Evolutionary conservation across 495 filamentous ascomycete species (phyloP).

Genomic region (Hypoxylon trugodes): DNA sequence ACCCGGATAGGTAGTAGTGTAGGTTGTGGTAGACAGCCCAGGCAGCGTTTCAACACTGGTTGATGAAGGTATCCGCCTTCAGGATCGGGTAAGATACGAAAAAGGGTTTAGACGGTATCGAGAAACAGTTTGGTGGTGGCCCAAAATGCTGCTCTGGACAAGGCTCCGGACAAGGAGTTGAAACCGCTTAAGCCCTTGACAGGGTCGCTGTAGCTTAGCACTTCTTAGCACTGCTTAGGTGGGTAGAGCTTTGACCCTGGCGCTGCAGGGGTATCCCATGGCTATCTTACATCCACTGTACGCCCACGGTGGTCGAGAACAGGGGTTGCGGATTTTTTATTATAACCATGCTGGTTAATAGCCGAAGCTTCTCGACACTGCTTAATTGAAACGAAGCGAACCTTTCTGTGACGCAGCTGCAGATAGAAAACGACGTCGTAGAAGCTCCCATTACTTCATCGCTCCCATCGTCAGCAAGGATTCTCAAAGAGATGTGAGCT

Average conservation of each 20-base stretch:
- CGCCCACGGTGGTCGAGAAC: slow-evolving; percentile 9
- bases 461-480: not conserved
- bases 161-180: slow-evolving; percentile 31
- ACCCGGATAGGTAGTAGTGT: not conserved
- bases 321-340: slow-evolving; percentile 12
- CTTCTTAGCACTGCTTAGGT: slow-evolving; percentile 7
- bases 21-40: not conserved
- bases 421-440: slow-evolving; percentile 6
- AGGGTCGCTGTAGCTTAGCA: not conserved
- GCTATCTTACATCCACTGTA: slow-evolving; percentile 7
- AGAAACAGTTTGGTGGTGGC: slow-evolving; percentile 27
- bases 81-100: slow-evolving; percentile 33
- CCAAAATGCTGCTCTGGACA: slow-evolving; percentile 35
- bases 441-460: not conserved
- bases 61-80: slow-evolving; percentile 33
- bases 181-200: slow-evolving; percentile 33
- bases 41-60: slow-evolving; percentile 34
- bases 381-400: slow-evolving; percentile 36
- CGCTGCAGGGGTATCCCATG: slow-evolving; percentile 21
- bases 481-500: not conserved
- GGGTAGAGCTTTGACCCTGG: slow-evolving; percentile 34
- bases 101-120: slow-evolving; percentile 37
- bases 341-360: slow-evolving; percentile 35
- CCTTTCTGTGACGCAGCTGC: slow-evolving; percentile 27
- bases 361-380: slow-evolving; percentile 27